These are phyloP conservation scores for Tricholoma sp. DNA, from an alignment of 768 basidiomycete species.

Conservation along the genomic window DNA sequence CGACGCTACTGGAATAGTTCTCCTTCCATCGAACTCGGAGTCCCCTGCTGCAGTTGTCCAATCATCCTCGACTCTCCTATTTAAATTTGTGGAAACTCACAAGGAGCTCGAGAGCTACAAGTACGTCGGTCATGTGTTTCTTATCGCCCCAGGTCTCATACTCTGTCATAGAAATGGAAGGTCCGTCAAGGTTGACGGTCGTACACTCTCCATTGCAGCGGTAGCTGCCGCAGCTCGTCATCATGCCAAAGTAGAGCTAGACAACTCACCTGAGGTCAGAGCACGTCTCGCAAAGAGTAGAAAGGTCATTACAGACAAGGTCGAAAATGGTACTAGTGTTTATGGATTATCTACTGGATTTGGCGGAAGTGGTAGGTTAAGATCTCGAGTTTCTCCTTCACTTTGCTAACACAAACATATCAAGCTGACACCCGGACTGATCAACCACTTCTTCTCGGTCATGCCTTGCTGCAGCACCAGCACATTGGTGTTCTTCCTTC, in stretches of 20 bases:
- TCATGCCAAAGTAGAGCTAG: conserved; percentile 27
- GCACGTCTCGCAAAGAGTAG: conserved; percentile 58
- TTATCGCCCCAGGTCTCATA: not conserved
- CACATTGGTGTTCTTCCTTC: conserved; percentile 64
- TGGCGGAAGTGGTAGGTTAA: conserved; percentile 60
- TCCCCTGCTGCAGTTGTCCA: not conserved
- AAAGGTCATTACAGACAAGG: conserved; percentile 63
- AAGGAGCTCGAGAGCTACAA: conserved; percentile 52
- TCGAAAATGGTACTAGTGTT: conserved; percentile 61
- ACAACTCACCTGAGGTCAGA: conserved; percentile 24
- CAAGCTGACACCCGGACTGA: conserved; percentile 72
- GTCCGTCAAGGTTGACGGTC: conserved; percentile 47
- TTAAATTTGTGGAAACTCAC: conserved; percentile 41
- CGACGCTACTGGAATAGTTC: not conserved
- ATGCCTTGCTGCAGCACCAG: conserved; percentile 70
- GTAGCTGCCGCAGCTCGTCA: conserved; percentile 51
- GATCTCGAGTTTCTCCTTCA: conserved; percentile 2
- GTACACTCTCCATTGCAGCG: conserved; percentile 52
- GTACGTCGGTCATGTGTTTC: conserved; percentile 26
- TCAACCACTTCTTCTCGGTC: conserved; percentile 55
- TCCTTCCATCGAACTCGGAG: not conserved
- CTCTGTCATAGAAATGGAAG: conserved; percentile 36
- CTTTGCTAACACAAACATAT: conserved; percentile 3
- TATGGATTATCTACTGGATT: conserved; percentile 83
- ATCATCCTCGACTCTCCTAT: conserved; percentile 17